Evolutionary conservation across 768 basidiomycete species (phyloP), one percentile per base, ranked within the genome.

Genomic region (Pulveroboletus frians): DNA sequence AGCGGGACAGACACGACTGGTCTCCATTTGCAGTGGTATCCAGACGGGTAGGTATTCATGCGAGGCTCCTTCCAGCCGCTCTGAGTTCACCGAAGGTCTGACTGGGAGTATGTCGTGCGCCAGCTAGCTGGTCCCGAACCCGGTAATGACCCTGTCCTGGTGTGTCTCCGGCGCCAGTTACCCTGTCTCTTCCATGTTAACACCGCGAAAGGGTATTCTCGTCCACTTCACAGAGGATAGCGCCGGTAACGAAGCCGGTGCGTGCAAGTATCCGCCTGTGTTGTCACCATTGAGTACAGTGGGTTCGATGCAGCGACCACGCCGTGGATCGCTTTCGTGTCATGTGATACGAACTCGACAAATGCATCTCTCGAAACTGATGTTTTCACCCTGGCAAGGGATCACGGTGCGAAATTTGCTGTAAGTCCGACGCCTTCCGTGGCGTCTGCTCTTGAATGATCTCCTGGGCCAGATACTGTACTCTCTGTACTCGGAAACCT

Each of bases 261-360:
- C 56, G 80, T 71, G 38, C n/a, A 73, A 75, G 49, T 65, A n/a
- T 31, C 73, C 61, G 11, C 43, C 42, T 35, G 14, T 37, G 41
- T 48, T 44, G 15, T 56, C 54, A 42, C 47, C 44, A 45, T 50
- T 43, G 32, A 57, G 35, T 37, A 44, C 57, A 26, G 23, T 26
- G 23, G 21, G 43, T 46, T 46, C 61, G 57, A 50, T 23, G 56
- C 62, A 78, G 85, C 88, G 3, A 73, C 70, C 5, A 89, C 92
- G 0, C 91, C 93, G 4, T 96, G 92, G 92, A 87, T 96, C 58
- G 93, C 93, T 11, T 76, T 93, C 54, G 78, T 96, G 42, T 78
- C 82, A 3, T 95, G 92, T 66, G 92, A 94, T 61, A 61, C 63
- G 48, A 92, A 93, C 64, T 76, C 83, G 15, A 88, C 88, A 14